A percentile compares a stretch with the other conserved stretches of the same genome.
phyloP scores from a whole-genome alignment of 495 filamentous ascomycete genomes.

The Schizothecium vesticola region DNA sequence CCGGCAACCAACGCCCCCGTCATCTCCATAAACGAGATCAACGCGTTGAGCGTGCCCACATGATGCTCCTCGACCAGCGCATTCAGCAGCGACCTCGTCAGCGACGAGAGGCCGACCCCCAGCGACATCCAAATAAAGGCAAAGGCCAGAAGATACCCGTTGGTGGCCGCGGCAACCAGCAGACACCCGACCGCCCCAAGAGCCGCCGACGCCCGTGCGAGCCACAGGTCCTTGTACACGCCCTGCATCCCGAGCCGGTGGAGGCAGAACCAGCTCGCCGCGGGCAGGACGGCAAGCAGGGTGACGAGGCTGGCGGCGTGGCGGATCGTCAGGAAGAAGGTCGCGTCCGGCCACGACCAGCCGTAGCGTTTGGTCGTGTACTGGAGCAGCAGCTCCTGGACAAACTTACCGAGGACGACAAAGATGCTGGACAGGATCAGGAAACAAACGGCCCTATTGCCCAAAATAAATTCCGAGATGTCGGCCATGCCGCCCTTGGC shows the following conservation, averaged over 20 bases:
- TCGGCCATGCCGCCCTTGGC: slow-evolving; percentile 13
- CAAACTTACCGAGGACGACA: slow-evolving; percentile 22
- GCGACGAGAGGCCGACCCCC: slow-evolving; percentile 15
- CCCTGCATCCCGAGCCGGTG: slow-evolving; percentile 16
- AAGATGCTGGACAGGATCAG: slow-evolving; percentile 25
- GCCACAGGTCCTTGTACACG: slow-evolving; percentile 24
- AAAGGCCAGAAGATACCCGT: slow-evolving; percentile 15
- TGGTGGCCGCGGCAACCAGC: slow-evolving; percentile 17
- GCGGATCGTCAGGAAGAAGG: slow-evolving; percentile 24
- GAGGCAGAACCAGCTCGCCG: slow-evolving; percentile 19
- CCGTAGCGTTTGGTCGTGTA: slow-evolving; percentile 30
- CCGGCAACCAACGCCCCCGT: slow-evolving; percentile 23
- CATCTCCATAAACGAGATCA: slow-evolving; percentile 26
- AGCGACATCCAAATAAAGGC: slow-evolving; percentile 24
- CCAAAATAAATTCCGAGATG: slow-evolving; percentile 20
- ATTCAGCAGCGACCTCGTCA: slow-evolving; percentile 26
- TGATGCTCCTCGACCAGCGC: slow-evolving; percentile 32
- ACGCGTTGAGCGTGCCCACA: slow-evolving; percentile 27
- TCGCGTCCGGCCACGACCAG: slow-evolving; percentile 27
- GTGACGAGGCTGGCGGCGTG: slow-evolving; percentile 22
- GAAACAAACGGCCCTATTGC: slow-evolving; percentile 18
- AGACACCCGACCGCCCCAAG: slow-evolving; percentile 14
- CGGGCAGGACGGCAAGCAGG: slow-evolving; percentile 23
- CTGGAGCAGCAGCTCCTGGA: slow-evolving; percentile 28
- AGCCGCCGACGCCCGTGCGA: slow-evolving; percentile 21